Evolutionary conservation across 1,139 yeast species (phyloP).

Genomic region (Diutina rugosa): DNA sequence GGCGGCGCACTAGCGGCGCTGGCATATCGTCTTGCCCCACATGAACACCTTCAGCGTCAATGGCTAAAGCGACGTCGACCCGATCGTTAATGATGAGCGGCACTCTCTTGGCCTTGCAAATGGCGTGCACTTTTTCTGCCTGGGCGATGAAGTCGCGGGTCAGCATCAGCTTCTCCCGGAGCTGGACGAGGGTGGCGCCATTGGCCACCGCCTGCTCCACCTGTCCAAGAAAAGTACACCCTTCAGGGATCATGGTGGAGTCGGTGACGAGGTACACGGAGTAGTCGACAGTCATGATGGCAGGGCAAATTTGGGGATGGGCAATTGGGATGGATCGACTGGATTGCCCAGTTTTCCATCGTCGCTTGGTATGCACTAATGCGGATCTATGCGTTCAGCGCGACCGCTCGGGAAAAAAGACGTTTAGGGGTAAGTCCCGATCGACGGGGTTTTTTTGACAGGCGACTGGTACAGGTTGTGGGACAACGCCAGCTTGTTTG

Average conservation of each 20-base stretch:
- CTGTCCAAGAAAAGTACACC: conserved; percentile 44
- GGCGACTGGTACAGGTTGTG: too few relatives aligned
- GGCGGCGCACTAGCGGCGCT: conserved; percentile 40
- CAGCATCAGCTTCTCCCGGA: conserved; percentile 66
- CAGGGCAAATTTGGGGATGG: not conserved
- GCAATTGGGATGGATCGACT: not conserved
- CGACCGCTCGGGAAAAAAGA: not conserved
- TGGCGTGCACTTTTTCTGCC: conserved; percentile 46
- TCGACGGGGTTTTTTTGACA: too few relatives aligned
- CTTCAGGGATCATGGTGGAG: conserved; percentile 59
- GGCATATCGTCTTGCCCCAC: conserved; percentile 91
- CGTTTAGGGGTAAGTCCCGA: too few relatives aligned
- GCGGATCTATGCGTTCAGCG: not conserved
- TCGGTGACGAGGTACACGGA: conserved; percentile 73
- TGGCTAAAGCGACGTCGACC: conserved; percentile 79
- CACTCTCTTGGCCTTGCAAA: conserved; percentile 47
- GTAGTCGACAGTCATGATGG: conserved; percentile 29
- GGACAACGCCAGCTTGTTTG: too few relatives aligned
- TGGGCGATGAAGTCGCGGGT: conserved; percentile 55
- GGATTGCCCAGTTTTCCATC: not conserved
- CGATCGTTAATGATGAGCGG: conserved; percentile 85
- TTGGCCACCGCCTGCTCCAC: conserved; percentile 48
- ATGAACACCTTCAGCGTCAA: conserved; percentile 87
- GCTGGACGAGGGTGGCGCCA: conserved; percentile 75
- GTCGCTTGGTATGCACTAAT: not conserved